These are phyloP conservation scores for Fraxinus angustifolia DNA, from an alignment of 305 asterid genomes.

Conservation along the genomic window DNA sequence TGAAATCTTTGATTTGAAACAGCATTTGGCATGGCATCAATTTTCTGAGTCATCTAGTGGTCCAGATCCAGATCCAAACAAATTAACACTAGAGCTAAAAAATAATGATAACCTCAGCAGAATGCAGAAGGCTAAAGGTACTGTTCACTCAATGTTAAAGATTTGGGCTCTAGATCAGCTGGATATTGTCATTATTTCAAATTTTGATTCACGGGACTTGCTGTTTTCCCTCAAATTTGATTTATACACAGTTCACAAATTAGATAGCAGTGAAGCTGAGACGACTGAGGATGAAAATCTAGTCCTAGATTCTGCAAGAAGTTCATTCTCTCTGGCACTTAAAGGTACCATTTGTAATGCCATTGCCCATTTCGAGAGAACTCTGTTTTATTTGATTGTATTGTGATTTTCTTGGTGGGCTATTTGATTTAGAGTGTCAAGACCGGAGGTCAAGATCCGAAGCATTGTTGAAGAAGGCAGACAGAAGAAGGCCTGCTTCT, in stretches of 20 bases:
- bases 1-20: slow-evolving; percentile 69
- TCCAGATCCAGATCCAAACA: slow-evolving; percentile 79
- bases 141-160: slow-evolving; percentile 18
- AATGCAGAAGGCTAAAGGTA: slow-evolving; percentile 76
- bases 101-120: slow-evolving; percentile 48
- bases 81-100: slow-evolving; percentile 38
- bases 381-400: background rate
- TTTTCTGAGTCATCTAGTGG: slow-evolving; percentile 59
- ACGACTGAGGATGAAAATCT: slow-evolving; percentile 69
- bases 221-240: slow-evolving; percentile 20
- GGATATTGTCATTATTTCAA: slow-evolving; percentile 1
- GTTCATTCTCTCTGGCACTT: slow-evolving; percentile 84
- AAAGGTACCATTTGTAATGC: slow-evolving; percentile 48
- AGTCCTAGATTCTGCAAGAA: slow-evolving; percentile 73
- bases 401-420: slow-evolving; percentile 6
- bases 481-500: slow-evolving; percentile 70
- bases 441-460: slow-evolving; percentile 62
- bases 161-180: slow-evolving; percentile 13
- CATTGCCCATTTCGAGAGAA: slow-evolving; percentile 1
- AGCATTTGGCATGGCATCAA: slow-evolving; percentile 83
- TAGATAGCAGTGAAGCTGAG: slow-evolving; percentile 66
- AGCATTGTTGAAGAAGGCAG: slow-evolving; percentile 45
- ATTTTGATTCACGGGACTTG: slow-evolving; percentile 17
- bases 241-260: slow-evolving; percentile 42
- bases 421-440: slow-evolving; percentile 67